Evolutionary conservation across 495 filamentous ascomycete genomes (phyloP).

Genomic region (Hypoxylon perforatum): DNA sequence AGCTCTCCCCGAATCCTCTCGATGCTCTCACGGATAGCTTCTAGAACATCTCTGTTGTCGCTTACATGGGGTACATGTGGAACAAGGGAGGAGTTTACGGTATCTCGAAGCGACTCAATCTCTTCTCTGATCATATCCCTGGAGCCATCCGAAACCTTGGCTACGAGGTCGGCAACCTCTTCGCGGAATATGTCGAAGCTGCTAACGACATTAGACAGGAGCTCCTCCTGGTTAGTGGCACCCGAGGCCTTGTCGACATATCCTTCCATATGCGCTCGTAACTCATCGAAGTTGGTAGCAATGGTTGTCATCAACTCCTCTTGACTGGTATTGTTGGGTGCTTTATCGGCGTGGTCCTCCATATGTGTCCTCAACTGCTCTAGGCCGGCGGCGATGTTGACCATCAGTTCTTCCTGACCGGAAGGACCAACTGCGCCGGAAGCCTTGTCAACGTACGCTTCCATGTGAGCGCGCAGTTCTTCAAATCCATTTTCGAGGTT

Average conservation of each 20-base stretch:
- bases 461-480: constrained; percentile 77
- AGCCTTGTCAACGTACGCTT: constrained; percentile 76
- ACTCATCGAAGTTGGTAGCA: constrained; percentile 69
- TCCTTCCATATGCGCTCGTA: constrained; percentile 72
- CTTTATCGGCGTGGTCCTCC: constrained; percentile 75
- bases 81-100: constrained; percentile 75
- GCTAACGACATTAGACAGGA: constrained; percentile 76
- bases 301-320: constrained; percentile 81
- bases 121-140: constrained; percentile 79
- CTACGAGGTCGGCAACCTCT: constrained; percentile 70
- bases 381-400: constrained; percentile 52
- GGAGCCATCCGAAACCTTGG: constrained; percentile 55
- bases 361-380: constrained; percentile 67
- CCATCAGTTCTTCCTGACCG: constrained; percentile 79
- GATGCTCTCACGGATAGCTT: constrained; percentile 76
- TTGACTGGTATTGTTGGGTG: constrained; percentile 73
- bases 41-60: constrained; percentile 69
- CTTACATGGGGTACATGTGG: constrained; percentile 60
- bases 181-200: constrained; percentile 78
- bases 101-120: constrained; percentile 79
- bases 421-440: constrained; percentile 71
- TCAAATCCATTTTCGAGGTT: constrained; percentile 86
- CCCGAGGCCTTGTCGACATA: constrained; percentile 78
- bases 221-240: constrained; percentile 77
- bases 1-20: constrained; percentile 75